Evolutionary conservation across 805 yeast genomes (phyloP).

Genomic region (Wickerhamiella dianesei): DNA sequence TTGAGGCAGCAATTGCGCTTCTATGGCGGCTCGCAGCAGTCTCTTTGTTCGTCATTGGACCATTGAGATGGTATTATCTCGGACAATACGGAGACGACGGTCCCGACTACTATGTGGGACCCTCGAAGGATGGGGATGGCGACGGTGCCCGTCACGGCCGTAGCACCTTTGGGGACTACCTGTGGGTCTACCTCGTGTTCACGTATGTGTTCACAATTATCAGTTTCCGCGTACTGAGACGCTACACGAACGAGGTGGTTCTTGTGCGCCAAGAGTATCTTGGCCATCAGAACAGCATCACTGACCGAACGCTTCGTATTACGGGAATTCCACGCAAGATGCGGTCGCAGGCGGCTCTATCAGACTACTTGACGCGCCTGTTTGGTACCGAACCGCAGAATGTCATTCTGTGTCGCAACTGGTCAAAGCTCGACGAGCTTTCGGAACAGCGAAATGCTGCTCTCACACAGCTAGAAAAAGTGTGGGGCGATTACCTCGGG

Average conservation of each 20-base stretch:
- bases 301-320: constrained; percentile 79
- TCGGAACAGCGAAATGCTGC: constrained; percentile 45
- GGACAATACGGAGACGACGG: constrained; percentile 51
- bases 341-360: constrained; percentile 56
- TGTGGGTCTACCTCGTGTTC: constrained; percentile 80
- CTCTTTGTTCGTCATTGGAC: constrained; percentile 66
- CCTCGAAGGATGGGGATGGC: not conserved
- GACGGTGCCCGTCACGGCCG: not conserved
- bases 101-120: constrained; percentile 1
- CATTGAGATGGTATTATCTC: constrained; percentile 68
- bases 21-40: constrained; percentile 50
- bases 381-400: constrained; percentile 70
- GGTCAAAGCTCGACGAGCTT: constrained; percentile 59
- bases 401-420: constrained; percentile 71
- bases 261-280: constrained; percentile 64
- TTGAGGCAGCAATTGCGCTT: constrained; percentile 71
- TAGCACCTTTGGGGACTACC: constrained; percentile 28
- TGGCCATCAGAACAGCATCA: constrained; percentile 75
- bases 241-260: constrained; percentile 55
- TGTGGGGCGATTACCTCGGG: constrained; percentile 59
- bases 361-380: constrained; percentile 60
- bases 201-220: constrained; percentile 76
- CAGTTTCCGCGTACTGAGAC: constrained; percentile 31
- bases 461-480: constrained; percentile 46
- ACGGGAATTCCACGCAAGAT: constrained; percentile 81